phyloP scores from a whole-genome alignment of 495 filamentous ascomycete genomes.

The Penicillium macrosclerotiorum region DNA sequence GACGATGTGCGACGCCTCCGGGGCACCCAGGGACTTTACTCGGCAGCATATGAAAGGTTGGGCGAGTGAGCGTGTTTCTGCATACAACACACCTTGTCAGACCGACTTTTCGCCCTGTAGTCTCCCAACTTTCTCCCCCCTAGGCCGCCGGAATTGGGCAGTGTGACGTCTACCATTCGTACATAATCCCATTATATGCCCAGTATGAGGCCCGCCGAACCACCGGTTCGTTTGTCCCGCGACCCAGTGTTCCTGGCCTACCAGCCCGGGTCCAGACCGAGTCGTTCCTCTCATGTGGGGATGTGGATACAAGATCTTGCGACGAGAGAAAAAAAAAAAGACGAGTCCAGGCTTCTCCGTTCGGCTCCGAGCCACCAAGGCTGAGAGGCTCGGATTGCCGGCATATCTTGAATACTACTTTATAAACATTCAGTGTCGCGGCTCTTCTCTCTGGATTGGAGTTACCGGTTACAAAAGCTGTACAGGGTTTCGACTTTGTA shows the following conservation, averaged over 20 bases:
- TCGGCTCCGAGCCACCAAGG: conserved; percentile 3
- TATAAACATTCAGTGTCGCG: too few relatives aligned
- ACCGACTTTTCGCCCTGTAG: conserved; percentile 23
- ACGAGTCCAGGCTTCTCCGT: conserved; percentile 13
- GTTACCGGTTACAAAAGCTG: too few relatives aligned
- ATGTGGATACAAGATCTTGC: conserved; percentile 10
- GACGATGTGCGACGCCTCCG: background rate
- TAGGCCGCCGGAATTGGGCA: conserved; percentile 3
- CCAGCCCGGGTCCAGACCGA: conserved; percentile 17
- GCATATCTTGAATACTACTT: too few relatives aligned
- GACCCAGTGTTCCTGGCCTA: conserved; percentile 23
- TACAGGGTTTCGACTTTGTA: too few relatives aligned
- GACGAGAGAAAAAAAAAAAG: conserved; percentile 7
- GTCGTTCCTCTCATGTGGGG: conserved; percentile 14
- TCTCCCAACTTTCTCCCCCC: background rate
- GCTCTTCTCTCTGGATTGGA: too few relatives aligned
- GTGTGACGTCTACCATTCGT: conserved; percentile 21
- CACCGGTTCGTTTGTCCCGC: conserved; percentile 15
- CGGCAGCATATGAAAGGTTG: too few relatives aligned
- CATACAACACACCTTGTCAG: conserved; percentile 13
- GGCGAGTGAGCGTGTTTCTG: background rate
- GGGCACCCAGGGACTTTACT: background rate
- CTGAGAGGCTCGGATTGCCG: background rate
- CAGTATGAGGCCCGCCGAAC: conserved; percentile 10
- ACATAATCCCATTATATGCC: conserved; percentile 1